Percentiles rank a stretch among this genome's conserved stretches.
These are phyloP conservation scores for Coemansia sp. DNA, from an alignment of 192 early-diverging fungal genomes.

Conservation along the genomic window DNA sequence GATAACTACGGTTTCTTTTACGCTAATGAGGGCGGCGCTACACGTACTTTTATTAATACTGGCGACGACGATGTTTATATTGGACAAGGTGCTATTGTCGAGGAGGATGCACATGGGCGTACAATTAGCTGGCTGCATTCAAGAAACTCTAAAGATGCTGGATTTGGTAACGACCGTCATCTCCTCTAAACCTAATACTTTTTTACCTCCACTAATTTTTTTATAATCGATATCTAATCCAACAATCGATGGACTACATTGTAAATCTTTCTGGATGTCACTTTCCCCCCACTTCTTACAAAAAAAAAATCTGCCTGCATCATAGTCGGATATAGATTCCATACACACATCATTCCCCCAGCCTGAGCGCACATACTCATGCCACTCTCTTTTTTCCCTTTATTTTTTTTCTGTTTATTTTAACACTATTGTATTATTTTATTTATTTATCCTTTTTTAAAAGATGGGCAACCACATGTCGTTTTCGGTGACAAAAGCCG, in stretches of 20 bases:
- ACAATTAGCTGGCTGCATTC: constrained; percentile 1
- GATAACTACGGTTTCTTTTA: constrained; percentile 17
- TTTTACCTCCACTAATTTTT: not conserved
- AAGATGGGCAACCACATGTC: constrained; percentile 16
- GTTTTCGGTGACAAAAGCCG: not conserved
- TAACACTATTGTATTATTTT: not conserved
- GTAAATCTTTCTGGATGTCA: not conserved
- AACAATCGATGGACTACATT: not conserved
- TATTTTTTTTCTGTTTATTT: not conserved
- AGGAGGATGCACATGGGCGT: not conserved
- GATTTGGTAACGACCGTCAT: not conserved
- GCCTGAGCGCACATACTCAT: not conserved
- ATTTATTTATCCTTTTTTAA: not conserved
- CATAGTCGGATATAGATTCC: constrained; percentile 3
- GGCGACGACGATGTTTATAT: not conserved
- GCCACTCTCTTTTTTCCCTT: not conserved
- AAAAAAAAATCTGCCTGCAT: not conserved
- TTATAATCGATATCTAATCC: not conserved
- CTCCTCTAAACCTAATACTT: not conserved
- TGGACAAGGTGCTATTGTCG: not conserved
- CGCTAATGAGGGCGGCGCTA: not conserved
- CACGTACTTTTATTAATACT: not conserved
- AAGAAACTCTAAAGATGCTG: constrained; percentile 3
- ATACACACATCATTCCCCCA: not conserved
- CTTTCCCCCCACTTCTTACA: not conserved